Evolutionary conservation across 176 grass and related monocot genomes (phyloP), one percentile per base, ranked within the genome.

Genomic region (Aegilops speltoides): DNA sequence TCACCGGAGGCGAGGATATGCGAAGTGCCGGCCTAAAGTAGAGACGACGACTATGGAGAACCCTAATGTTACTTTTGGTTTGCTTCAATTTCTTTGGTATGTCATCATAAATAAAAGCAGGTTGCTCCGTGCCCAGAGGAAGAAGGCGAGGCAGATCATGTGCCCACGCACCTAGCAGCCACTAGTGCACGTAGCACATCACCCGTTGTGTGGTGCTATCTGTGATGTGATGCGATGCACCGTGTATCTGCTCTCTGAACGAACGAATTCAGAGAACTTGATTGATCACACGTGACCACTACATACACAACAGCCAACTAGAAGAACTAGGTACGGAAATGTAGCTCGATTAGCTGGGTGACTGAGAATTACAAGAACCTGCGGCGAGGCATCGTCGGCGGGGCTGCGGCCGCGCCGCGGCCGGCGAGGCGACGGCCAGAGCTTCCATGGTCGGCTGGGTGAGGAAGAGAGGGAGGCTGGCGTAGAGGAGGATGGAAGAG

Each of bases 371-470:
- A 1, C 34, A 13, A 72, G 79, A 2, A 97, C 95, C 95, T 97
- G 79, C 52, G 6, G 76, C 29, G 4, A 81, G 54, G 54, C 60
- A 66, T 31, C 87, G 70, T 32, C 87, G 76, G 60, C 76, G 89
- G 57, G 79, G 70, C 41, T 83, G 90, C 34, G 79, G 63, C 57
- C 63, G 41, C 33, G 68, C 80, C 22, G 75, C 88, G 64, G 86
- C 45, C 17, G 79, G 76, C 36, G 95, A 89, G 4, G 89, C 86
- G 68, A 97, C 70, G 3, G 89, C 83, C 3, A 93, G 70, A 83
- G 79, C 90, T 68, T 77, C 84, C 87, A 95, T 86, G 40, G 69
- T 37, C 22, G 67, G 71, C 13, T 76, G 8, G 75, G 37, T 10
- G 73, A 57, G 77, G n/a, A 24, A 24, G n/a, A 2, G 10, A 24